Evolutionary conservation across 495 filamentous ascomycete genomes (phyloP).

Genomic region (Tetracladium marchalianum): DNA sequence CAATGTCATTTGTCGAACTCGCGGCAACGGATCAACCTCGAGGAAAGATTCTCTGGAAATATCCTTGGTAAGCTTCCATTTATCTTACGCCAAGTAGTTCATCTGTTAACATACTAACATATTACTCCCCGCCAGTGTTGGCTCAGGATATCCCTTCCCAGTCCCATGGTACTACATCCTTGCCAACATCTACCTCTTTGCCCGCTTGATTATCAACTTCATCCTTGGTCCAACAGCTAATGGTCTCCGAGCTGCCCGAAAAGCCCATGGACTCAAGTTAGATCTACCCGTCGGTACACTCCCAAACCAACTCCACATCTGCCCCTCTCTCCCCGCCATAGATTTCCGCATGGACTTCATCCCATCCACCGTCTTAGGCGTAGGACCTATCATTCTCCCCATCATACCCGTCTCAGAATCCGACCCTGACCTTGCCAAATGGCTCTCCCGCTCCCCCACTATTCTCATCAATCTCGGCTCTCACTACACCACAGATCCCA

Average conservation of each 20-base stretch:
- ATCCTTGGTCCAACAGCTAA: not conserved
- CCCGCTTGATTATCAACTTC: constrained; percentile 2
- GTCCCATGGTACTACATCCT: constrained; percentile 32
- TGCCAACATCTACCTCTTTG: constrained; percentile 31
- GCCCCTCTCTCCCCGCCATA: constrained; percentile 30
- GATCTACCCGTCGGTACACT: constrained; percentile 18
- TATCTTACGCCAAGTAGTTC: too few relatives aligned
- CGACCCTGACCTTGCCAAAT: constrained; percentile 28
- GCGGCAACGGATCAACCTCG: too few relatives aligned
- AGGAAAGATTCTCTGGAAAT: too few relatives aligned
- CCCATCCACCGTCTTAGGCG: constrained; percentile 20
- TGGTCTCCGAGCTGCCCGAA: not conserved
- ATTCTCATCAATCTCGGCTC: constrained; percentile 37
- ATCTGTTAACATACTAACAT: too few relatives aligned
- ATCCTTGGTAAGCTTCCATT: too few relatives aligned
- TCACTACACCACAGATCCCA: too few relatives aligned
- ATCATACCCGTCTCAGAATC: constrained; percentile 18
- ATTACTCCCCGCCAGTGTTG: constrained; percentile 4
- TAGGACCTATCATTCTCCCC: not conserved
- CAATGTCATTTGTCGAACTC: too few relatives aligned
- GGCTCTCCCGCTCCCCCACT: constrained; percentile 31
- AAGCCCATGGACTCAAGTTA: constrained; percentile 5
- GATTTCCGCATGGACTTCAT: constrained; percentile 36
- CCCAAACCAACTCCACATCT: constrained; percentile 26
- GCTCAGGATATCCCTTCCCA: constrained; percentile 37